phyloP scores from a whole-genome alignment of 2,329 filamentous ascomycete species.

The Acarospora socialis region DNA sequence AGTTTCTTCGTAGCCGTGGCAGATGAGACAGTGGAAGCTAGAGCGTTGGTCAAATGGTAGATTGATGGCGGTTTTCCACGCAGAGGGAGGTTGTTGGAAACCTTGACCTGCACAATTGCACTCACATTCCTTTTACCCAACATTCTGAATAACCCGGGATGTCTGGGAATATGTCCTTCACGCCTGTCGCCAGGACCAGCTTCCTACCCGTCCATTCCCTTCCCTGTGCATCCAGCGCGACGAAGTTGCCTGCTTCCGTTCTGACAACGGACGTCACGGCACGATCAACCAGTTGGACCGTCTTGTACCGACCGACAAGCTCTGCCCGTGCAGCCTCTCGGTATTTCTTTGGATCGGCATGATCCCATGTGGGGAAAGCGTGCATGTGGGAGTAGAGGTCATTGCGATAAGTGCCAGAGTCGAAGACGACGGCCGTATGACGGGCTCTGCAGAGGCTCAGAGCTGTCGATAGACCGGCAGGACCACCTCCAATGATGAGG shows the following conservation, averaged over 20 bases:
- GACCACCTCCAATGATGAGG: constrained; percentile 30
- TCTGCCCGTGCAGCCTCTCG: constrained; percentile 21
- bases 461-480: constrained; percentile 31
- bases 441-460: constrained; percentile 25
- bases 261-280: constrained; percentile 10
- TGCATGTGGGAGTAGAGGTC: constrained; percentile 31
- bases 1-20: constrained; percentile 43
- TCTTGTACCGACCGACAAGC: constrained; percentile 22
- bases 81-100: constrained; percentile 1
- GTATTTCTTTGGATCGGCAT: constrained; percentile 21
- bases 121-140: constrained; percentile 37
- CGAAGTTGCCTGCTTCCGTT: constrained; percentile 17
- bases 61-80: background rate
- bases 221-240: constrained; percentile 28
- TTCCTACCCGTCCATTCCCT: constrained; percentile 34
- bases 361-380: constrained; percentile 26
- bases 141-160: constrained; percentile 39
- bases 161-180: constrained; percentile 34
- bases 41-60: too few species aligned
- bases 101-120: constrained; percentile 9
- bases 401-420: constrained; percentile 31
- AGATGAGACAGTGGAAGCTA: constrained; percentile 45
- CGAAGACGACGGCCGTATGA: constrained; percentile 30
- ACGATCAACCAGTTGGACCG: constrained; percentile 17
- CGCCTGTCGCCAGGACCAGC: constrained; percentile 39